phyloP scores from a whole-genome alignment of 140 eudicot species.

The Senecio squalidus region DNA sequence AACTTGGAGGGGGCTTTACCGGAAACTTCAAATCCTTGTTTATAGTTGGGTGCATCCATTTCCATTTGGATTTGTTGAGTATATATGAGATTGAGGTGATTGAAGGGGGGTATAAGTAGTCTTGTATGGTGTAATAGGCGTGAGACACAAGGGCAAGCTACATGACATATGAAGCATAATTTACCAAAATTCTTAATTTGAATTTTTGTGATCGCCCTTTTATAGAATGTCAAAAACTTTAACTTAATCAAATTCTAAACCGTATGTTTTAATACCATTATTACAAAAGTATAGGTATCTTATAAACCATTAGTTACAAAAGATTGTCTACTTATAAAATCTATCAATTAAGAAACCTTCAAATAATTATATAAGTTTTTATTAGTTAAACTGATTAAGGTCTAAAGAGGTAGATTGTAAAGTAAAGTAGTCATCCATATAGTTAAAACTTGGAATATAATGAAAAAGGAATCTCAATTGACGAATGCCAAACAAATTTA shows the following conservation, averaged over 20 bases:
- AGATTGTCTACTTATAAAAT: no score
- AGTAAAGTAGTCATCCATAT: no score
- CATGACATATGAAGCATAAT: slow-evolving; percentile 13
- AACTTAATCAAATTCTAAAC: background rate
- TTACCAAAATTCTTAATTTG: slow-evolving; percentile 21
- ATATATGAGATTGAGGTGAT: background rate
- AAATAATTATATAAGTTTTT: no score
- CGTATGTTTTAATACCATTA: no score
- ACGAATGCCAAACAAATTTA: slow-evolving; percentile 4
- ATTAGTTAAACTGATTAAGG: no score
- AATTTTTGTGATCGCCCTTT: slow-evolving; percentile 4
- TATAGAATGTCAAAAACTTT: background rate
- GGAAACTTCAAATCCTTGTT: slow-evolving; percentile 48
- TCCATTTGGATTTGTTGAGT: slow-evolving; percentile 1
- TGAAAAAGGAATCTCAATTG: slow-evolving; percentile 5
- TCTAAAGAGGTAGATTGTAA: no score
- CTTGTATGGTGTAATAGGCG: slow-evolving; percentile 8
- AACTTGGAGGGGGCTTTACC: slow-evolving; percentile 35
- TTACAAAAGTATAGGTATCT: background rate
- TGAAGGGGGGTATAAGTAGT: background rate
- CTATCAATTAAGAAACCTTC: no score
- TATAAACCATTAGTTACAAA: no score
- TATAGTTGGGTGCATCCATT: slow-evolving; percentile 34
- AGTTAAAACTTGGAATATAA: slow-evolving; percentile 14
- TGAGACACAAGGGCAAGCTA: slow-evolving; percentile 7